Evolutionary conservation across 2,329 filamentous ascomycete species (phyloP).

Genomic region (Lojkania enalia): DNA sequence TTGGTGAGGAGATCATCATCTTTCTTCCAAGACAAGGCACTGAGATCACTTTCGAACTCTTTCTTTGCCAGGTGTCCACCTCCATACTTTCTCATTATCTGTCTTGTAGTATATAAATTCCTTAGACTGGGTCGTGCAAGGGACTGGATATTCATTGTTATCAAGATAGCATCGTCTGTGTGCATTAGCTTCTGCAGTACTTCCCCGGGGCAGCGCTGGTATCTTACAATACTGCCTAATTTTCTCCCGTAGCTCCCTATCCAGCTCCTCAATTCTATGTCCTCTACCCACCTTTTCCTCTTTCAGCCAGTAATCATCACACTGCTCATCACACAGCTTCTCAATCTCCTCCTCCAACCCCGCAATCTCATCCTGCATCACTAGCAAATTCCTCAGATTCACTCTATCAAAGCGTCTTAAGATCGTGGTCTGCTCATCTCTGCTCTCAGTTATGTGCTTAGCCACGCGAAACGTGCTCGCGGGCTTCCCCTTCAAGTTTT

Average conservation of each 20-base stretch:
- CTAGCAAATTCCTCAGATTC: conserved; percentile 2
- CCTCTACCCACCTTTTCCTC: not conserved
- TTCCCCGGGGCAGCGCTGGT: no score
- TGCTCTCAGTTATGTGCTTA: no score
- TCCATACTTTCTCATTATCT: no score
- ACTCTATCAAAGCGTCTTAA: conserved; percentile 8
- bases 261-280: not conserved
- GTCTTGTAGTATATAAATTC: not conserved
- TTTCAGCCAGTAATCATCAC: not conserved
- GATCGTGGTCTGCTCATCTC: no score
- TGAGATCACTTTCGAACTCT: not conserved
- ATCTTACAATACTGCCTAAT: conserved; percentile 14
- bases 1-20: not conserved
- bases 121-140: conserved; percentile 1
- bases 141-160: conserved; percentile 1
- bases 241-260: conserved; percentile 5
- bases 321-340: not conserved
- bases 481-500: no score
- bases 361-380: conserved; percentile 7
- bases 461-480: no score
- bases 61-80: no score
- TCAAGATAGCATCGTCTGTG: conserved; percentile 1
- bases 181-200: not conserved
- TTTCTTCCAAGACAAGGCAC: not conserved
- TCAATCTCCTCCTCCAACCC: conserved; percentile 5